Evolutionary conservation across 441 rosid genomes (phyloP), one percentile per base, ranked within the genome.

Genomic region (Breynia disticha): DNA sequence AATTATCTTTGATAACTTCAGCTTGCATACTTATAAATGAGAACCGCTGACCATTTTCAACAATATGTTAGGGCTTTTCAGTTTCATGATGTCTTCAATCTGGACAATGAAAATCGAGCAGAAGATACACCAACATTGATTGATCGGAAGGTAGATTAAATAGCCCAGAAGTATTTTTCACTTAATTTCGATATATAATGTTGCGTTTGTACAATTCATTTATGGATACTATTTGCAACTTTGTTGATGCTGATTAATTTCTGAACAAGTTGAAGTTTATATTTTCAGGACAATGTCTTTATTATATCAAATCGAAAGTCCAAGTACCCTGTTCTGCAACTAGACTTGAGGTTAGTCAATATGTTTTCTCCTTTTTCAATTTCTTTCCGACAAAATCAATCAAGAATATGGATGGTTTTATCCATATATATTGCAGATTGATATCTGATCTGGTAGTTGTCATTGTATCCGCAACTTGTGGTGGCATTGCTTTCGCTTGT

Each of bases 401-500:
- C 35, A 28, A 1, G 35, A 28, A 28, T 28, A 58, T 71, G 39
- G 11, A 46, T 28, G 48, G 63, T 52, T 48, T 54, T 57, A 56
- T 67, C 18, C 39, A 16, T 62, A 54, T 18, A 46, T 55, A 57
- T 60, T 71, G 56, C 82, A 86, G 95, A 74, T 79, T 90, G 82
- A 86, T 90, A 76, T 90, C 95, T 28, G 97, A 86, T 77, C 77
- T 90, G 69, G 95, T 90, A 6, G 86, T 90, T 58, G 95, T 86
- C 76, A 90, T 86, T 59, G 96, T 87, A 52, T 91, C 96, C 60
- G 98, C 96, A 55, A 82, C 96, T 68, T 91, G 95, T 76, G 98
- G 98, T 66, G 98, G 98, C 55, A 87, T 91, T 57, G 96, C 98
- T 61, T 91, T 91, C 74, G 98, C 98, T 57, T 91, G 94, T 76